These are phyloP conservation scores for Agroathelia rolfsii DNA, from an alignment of 1,284 basidiomycete species.

Conservation along the genomic window DNA sequence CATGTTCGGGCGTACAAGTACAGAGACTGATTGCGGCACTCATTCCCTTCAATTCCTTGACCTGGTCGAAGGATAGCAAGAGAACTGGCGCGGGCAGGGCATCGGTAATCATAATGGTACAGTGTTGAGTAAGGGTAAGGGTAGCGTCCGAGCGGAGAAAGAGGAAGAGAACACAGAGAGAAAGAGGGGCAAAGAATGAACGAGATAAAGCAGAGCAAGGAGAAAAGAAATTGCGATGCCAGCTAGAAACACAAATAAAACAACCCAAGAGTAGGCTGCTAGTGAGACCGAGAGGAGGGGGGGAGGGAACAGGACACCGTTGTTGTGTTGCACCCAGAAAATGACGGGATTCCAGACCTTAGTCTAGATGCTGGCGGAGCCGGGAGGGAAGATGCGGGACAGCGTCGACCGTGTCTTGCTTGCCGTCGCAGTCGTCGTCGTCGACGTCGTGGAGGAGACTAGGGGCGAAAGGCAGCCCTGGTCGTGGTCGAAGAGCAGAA, in stretches of 20 bases:
- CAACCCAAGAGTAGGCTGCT: conserved; percentile 1
- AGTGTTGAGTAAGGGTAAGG: conserved; percentile 12
- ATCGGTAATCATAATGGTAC: conserved; percentile 33
- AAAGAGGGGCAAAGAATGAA: conserved; percentile 4
- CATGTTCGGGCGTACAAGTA: conserved; percentile 36
- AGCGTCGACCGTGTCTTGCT: no score
- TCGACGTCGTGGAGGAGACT: no score
- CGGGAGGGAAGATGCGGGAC: no score
- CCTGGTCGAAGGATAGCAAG: conserved; percentile 49
- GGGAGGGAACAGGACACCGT: conserved; percentile 1
- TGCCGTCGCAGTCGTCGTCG: no score
- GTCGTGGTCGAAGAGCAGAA: neutral
- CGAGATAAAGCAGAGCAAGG: conserved; percentile 1
- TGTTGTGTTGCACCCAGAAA: no score
- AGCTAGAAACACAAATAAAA: conserved; percentile 9
- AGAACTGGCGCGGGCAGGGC: conserved; percentile 53
- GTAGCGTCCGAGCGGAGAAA: conserved; percentile 11
- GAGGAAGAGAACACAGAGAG: conserved; percentile 5
- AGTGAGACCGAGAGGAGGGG: conserved; percentile 1
- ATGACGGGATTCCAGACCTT: neutral
- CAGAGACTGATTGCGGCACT: conserved; percentile 56
- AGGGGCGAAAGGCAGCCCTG: neutral
- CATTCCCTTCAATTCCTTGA: conserved; percentile 54
- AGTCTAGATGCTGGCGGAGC: no score
- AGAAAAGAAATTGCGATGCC: conserved; percentile 8